A percentile compares a stretch with the other conserved stretches of the same genome.
phyloP scores from a whole-genome alignment of 805 yeast genomes.

The Lipomyces starkeyi region DNA sequence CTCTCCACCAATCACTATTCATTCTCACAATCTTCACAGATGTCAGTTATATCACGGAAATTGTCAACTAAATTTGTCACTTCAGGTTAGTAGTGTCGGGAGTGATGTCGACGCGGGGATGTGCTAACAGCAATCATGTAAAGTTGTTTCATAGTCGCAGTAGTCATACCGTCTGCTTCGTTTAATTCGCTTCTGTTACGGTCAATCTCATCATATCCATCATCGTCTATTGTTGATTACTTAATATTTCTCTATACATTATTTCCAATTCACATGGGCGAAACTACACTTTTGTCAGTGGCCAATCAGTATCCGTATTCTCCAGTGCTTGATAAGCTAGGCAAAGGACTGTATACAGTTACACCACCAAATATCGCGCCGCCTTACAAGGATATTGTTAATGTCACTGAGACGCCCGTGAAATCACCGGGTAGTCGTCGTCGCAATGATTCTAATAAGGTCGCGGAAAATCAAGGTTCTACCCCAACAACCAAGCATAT shows the following conservation, averaged over 20 bases:
- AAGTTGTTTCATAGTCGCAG: slow-evolving; percentile 13
- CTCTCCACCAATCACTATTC: background rate
- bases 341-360: background rate
- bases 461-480: background rate
- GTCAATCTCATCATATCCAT: background rate
- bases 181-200: background rate
- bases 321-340: slow-evolving; percentile 1
- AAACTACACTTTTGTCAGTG: background rate
- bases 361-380: background rate
- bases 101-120: background rate
- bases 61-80: background rate
- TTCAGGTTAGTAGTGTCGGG: background rate
- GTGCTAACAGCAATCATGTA: background rate
- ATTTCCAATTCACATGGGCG: background rate
- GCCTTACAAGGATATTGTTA: background rate
- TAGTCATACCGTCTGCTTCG: slow-evolving; percentile 2
- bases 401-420: slow-evolving; percentile 4
- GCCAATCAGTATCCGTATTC: background rate
- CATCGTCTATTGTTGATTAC: background rate
- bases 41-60: slow-evolving; percentile 6
- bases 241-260: background rate
- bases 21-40: slow-evolving; percentile 7
- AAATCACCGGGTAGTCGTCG: background rate
- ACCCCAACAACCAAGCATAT: background rate
- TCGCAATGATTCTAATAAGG: background rate